Evolutionary conservation across 2,329 filamentous ascomycete genomes (phyloP).

Genomic region (Aspergillus sp.): DNA sequence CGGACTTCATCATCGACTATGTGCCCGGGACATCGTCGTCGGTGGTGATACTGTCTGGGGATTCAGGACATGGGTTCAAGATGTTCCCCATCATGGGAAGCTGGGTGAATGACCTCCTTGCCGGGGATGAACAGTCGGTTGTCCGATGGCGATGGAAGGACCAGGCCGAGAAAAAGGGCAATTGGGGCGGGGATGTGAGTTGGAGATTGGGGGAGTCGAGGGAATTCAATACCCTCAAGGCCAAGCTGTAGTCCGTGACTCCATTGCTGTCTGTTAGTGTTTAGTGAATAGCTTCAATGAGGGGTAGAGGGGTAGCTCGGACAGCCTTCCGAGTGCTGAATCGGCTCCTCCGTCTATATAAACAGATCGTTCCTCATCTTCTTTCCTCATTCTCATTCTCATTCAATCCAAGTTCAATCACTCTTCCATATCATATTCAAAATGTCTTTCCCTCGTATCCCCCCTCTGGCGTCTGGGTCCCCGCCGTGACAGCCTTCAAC

Average conservation of each 20-base stretch:
- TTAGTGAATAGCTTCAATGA: too few species aligned
- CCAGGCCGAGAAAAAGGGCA: slow-evolving; percentile 17
- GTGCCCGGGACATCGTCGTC: slow-evolving; percentile 46
- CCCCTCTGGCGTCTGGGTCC: slow-evolving; percentile 44
- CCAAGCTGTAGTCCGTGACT: slow-evolving; percentile 14
- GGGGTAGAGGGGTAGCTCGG: too few species aligned
- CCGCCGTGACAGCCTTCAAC: slow-evolving; percentile 53
- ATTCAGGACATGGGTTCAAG: slow-evolving; percentile 61
- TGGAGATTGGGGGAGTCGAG: slow-evolving; percentile 41
- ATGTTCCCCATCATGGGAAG: slow-evolving; percentile 57
- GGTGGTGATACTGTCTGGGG: slow-evolving; percentile 51
- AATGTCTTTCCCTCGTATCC: not conserved
- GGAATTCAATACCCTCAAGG: slow-evolving; percentile 19
- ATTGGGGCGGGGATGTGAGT: slow-evolving; percentile 44
- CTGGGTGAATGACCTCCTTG: slow-evolving; percentile 49
- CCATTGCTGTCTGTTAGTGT: too few species aligned
- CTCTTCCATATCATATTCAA: too few species aligned
- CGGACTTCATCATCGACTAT: slow-evolving; percentile 57
- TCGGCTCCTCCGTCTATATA: too few species aligned
- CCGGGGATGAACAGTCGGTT: slow-evolving; percentile 35
- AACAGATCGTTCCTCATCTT: too few species aligned
- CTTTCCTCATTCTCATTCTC: too few species aligned
- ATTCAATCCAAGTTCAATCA: too few species aligned
- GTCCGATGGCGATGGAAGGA: slow-evolving; percentile 52
- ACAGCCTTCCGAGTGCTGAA: too few species aligned